Base-by-base conservation (phyloP, 208 protist genomes). In the Phytomonas sp. region DNA sequence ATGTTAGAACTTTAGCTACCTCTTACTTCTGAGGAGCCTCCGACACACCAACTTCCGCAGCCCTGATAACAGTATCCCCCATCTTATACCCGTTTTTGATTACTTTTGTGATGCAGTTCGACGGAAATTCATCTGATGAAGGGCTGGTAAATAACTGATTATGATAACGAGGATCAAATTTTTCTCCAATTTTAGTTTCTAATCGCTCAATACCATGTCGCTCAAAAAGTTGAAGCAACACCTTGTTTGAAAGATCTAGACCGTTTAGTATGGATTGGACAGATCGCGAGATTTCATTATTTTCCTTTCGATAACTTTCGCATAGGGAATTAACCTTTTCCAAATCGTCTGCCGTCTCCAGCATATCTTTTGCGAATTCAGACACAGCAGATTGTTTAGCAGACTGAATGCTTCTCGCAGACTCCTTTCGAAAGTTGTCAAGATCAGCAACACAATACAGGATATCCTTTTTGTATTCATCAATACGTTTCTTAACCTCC, bases 271-370 rank as follows among this genome's bases (percentile, higher is more conserved):
- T 2, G 0, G 75, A 69, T 0, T 34, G 28, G 5, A 82, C 37
- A 11, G 70, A 73, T 40, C 53, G 33, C 4, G 74, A 40, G 0
- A 84, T 40, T 17, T 67, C 62, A 31, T 64, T 17, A 80, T 75
- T 20, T 72, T 73, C 15, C 69, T 64, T 13, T 64, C 30, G 7
- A 83, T 82, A 20, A 74, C 70, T 13, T 88, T 51, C 40, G 13
- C 40, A 51, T 51, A 51, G 20, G 40, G 40, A 51, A 51, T 51
- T 51, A 51, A 51, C 40, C 40, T 51, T 51, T 51, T 51, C 75
- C 0, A 94, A 69, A 59, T 73, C 82, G 64, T 94, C 88, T 5
- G 66, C 81, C 9, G 85, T 71, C 32, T 92, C 82, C 8, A 94
- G 46, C 60, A 92, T 75, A 37, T 85, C 77, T 29, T 75, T 77